These are phyloP conservation scores for Diplodia intermedia DNA, from an alignment of 2,329 filamentous ascomycete genomes.

Conservation along the genomic window DNA sequence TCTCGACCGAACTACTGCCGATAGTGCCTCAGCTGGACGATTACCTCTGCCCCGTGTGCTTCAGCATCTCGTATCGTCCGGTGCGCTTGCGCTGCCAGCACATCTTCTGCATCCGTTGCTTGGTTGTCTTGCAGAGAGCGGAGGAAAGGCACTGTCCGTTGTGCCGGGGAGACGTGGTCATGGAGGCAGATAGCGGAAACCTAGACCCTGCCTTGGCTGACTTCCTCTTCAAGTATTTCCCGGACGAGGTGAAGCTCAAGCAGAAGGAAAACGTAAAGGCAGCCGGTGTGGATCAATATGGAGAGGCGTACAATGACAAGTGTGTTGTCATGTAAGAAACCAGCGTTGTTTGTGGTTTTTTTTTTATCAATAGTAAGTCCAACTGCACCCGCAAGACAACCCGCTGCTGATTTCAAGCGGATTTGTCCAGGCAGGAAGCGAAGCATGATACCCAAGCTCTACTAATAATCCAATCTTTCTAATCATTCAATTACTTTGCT, in stretches of 20 bases:
- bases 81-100: constrained; percentile 78
- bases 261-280: constrained; percentile 74
- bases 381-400: not conserved
- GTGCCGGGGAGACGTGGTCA: constrained; percentile 74
- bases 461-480: not conserved
- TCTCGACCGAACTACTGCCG: constrained; percentile 74
- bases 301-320: constrained; percentile 66
- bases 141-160: constrained; percentile 74
- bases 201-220: constrained; percentile 68
- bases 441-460: constrained; percentile 1
- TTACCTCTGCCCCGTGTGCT: constrained; percentile 82
- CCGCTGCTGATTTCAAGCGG: not conserved
- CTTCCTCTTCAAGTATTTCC: constrained; percentile 79
- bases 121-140: constrained; percentile 78
- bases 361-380: not conserved
- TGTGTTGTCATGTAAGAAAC: constrained; percentile 65
- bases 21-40: constrained; percentile 84
- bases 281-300: constrained; percentile 75
- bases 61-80: constrained; percentile 79
- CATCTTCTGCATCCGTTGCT: constrained; percentile 82
- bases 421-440: not conserved
- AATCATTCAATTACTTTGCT: not conserved
- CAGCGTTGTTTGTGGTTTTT: not conserved
- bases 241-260: constrained; percentile 69
- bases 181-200: constrained; percentile 71